Conservation (phyloP, 2,329 filamentous ascomycete genomes). For the Fusarium cyanostomum region DNA sequence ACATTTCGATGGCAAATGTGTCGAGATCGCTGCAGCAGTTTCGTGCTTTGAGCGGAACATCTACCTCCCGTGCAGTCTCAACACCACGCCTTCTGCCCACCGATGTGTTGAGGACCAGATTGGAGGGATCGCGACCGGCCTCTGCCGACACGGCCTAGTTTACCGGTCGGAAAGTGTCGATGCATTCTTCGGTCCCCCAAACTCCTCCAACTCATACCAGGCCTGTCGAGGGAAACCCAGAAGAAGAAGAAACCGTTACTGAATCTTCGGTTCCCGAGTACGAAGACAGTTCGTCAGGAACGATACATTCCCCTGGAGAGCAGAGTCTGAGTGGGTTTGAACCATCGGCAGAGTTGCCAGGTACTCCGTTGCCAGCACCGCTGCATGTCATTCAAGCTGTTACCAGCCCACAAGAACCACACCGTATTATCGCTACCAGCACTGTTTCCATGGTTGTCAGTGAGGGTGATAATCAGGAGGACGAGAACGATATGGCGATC, state of each 20-base stretch:
- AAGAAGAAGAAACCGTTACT: background rate
- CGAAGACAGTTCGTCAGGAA: constrained; percentile 2
- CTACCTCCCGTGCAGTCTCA: background rate
- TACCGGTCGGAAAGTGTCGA: background rate
- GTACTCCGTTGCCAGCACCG: constrained; percentile 28
- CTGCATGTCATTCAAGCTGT: constrained; percentile 35
- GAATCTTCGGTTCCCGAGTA: background rate
- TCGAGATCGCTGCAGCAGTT: constrained; percentile 9
- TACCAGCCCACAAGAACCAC: background rate
- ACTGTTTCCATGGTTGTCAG: constrained; percentile 23
- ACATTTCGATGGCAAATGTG: constrained; percentile 5
- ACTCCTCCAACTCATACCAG: background rate
- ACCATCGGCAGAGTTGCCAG: background rate
- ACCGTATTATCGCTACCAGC: background rate
- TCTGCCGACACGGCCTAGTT: constrained; percentile 5
- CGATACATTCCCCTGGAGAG: constrained; percentile 11
- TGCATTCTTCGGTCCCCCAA: background rate
- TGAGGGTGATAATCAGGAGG: background rate
- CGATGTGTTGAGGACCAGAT: background rate
- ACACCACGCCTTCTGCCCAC: constrained; percentile 7
- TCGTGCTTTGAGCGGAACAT: background rate
- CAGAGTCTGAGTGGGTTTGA: background rate
- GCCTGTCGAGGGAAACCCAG: background rate
- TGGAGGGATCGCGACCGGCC: background rate
- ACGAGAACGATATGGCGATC: background rate